Conservation (phyloP, 257 asterid species). For the Solanum microdontum region DNA sequence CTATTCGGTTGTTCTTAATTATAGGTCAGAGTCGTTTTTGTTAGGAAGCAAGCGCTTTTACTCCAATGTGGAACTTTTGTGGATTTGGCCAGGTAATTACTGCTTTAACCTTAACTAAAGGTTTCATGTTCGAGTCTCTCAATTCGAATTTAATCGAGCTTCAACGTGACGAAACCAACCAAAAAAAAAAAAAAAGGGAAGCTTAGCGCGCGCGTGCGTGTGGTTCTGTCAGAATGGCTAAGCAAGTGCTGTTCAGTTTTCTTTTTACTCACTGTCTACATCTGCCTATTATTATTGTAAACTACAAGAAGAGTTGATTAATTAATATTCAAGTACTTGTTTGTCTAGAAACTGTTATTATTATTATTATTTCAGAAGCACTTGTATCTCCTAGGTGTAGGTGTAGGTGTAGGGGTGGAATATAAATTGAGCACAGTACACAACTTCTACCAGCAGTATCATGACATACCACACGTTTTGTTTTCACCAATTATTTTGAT, state of each 20-base stretch:
- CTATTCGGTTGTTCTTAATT: no score
- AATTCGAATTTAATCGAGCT: no score
- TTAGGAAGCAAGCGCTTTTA: no score
- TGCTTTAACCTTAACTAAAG: no score
- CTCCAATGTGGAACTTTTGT: no score
- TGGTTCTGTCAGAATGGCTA: conserved; percentile 23
- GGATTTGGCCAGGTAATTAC: no score
- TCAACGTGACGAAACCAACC: no score
- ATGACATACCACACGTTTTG: conserved; percentile 11
- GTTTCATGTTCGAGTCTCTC: no score
- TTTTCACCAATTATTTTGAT: not conserved
- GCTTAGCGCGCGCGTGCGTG: conserved; percentile 25
- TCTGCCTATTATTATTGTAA: not conserved
- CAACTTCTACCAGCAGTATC: conserved; percentile 14
- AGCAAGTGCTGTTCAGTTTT: conserved; percentile 10
- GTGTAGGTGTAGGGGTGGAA: conserved; percentile 14
- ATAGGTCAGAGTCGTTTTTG: no score
- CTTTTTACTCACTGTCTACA: conserved; percentile 7
- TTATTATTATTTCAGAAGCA: not conserved
- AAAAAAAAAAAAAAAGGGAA: no score
- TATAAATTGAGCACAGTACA: conserved; percentile 3
- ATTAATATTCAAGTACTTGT: not conserved
- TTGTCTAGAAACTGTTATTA: not conserved
- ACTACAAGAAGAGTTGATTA: not conserved
- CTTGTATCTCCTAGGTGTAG: not conserved